Percentiles rank a stretch among this genome's conserved stretches.
phyloP scores from a whole-genome alignment of 208 protist species.

The Trichomonas vaginalis region DNA sequence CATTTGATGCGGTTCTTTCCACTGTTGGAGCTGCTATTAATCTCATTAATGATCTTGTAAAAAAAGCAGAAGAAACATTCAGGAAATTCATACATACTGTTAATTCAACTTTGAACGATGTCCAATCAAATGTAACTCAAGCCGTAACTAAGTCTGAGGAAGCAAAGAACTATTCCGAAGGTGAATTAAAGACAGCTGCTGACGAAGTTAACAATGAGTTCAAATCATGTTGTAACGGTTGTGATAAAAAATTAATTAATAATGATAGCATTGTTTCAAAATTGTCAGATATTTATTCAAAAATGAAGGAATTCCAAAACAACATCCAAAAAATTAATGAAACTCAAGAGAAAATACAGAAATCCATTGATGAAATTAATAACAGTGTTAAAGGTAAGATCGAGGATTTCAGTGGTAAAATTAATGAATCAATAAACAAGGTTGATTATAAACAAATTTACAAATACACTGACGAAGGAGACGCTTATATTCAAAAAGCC shows the following conservation, averaged over 20 bases:
- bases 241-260: too few relatives aligned
- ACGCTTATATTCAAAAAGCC: neutral
- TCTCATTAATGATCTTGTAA: neutral
- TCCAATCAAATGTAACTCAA: neutral
- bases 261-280: neutral
- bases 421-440: neutral
- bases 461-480: too few relatives aligned
- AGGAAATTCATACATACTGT: neutral
- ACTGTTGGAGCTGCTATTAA: neutral
- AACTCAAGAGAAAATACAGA: neutral
- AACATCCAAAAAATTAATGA: neutral
- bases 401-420: neutral
- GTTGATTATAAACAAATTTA: too few relatives aligned
- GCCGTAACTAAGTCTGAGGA: neutral
- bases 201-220: neutral
- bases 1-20: neutral
- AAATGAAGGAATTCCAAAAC: neutral
- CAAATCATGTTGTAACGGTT: neutral
- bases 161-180: neutral
- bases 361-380: neutral
- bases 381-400: neutral
- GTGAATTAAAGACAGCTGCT: neutral
- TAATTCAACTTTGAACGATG: neutral
- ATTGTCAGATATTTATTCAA: neutral
- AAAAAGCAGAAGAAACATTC: neutral